Conservation (phyloP, 2,329 filamentous ascomycete genomes). For the Alternaria conjuncta region DNA sequence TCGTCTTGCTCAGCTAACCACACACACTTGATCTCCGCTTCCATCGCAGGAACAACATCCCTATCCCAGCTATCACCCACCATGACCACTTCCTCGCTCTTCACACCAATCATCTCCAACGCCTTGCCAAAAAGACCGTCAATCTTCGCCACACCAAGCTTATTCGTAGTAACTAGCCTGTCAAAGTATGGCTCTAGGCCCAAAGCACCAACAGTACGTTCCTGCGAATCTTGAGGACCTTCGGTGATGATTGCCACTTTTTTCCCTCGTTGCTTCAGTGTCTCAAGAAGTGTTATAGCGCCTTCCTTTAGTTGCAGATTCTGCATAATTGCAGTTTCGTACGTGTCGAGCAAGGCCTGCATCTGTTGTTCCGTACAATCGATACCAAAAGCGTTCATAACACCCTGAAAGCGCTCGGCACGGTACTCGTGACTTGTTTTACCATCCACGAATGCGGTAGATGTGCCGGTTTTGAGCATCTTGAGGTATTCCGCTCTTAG, state of each 20-base stretch:
- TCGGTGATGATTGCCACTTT: constrained; percentile 56
- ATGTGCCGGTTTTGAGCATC: constrained; percentile 46
- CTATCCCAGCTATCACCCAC: constrained; percentile 12
- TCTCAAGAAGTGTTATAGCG: not conserved
- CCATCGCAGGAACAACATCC: not conserved
- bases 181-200: constrained; percentile 38
- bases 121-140: constrained; percentile 25
- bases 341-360: not conserved
- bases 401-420: constrained; percentile 45
- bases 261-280: constrained; percentile 32
- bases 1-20: not conserved
- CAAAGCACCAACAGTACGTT: constrained; percentile 51
- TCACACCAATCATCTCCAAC: not conserved
- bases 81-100: constrained; percentile 13
- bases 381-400: not conserved
- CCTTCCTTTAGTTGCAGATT: not conserved
- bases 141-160: constrained; percentile 39
- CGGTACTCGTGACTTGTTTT: constrained; percentile 55
- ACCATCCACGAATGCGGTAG: constrained; percentile 54
- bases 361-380: not conserved
- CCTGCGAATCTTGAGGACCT: constrained; percentile 57
- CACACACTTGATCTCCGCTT: not conserved
- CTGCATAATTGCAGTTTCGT: not conserved
- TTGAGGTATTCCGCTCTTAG: constrained; percentile 40
- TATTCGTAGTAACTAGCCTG: constrained; percentile 44